These are phyloP conservation scores for Esteya vermicola DNA, from an alignment of 2,329 filamentous ascomycete genomes.

Conservation along the genomic window DNA sequence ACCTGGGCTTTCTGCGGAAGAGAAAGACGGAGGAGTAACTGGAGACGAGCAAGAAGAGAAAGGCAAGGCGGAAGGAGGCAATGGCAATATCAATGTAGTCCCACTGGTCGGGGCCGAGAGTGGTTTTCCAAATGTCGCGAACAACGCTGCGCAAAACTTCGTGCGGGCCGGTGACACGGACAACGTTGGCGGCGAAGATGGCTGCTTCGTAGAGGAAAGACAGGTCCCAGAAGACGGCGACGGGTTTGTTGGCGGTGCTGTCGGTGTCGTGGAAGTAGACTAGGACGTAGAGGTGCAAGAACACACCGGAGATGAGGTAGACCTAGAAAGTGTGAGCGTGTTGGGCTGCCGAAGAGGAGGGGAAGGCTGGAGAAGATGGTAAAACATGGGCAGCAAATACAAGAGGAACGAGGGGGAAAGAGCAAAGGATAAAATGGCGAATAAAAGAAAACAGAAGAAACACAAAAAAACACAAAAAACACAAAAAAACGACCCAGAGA, in stretches of 20 bases:
- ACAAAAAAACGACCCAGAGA: too few species aligned
- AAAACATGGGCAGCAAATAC: too few species aligned
- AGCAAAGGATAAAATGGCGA: neutral
- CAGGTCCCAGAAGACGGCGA: slow-evolving; percentile 66
- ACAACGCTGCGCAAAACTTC: slow-evolving; percentile 16
- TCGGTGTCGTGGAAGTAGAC: slow-evolving; percentile 58
- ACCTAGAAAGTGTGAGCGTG: slow-evolving; percentile 7
- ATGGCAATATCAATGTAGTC: slow-evolving; percentile 52
- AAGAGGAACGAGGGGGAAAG: neutral
- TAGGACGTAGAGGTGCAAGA: slow-evolving; percentile 9
- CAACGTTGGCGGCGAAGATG: slow-evolving; percentile 54
- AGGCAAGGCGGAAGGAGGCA: slow-evolving; percentile 51
- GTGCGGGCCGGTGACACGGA: slow-evolving; percentile 47
- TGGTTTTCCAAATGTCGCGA: slow-evolving; percentile 25
- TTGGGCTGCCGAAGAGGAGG: too few species aligned
- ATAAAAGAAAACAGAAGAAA: neutral
- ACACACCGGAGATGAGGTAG: slow-evolving; percentile 10
- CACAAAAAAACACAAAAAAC: neutral
- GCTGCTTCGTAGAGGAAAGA: slow-evolving; percentile 59
- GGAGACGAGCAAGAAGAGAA: slow-evolving; percentile 30
- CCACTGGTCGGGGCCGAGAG: slow-evolving; percentile 28
- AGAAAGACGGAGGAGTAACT: slow-evolving; percentile 39
- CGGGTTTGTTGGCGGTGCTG: slow-evolving; percentile 58
- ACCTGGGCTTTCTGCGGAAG: slow-evolving; percentile 26
- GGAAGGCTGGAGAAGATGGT: too few species aligned